Conservation (phyloP, 345 rosid genomes). For the Salix viminalis region DNA sequence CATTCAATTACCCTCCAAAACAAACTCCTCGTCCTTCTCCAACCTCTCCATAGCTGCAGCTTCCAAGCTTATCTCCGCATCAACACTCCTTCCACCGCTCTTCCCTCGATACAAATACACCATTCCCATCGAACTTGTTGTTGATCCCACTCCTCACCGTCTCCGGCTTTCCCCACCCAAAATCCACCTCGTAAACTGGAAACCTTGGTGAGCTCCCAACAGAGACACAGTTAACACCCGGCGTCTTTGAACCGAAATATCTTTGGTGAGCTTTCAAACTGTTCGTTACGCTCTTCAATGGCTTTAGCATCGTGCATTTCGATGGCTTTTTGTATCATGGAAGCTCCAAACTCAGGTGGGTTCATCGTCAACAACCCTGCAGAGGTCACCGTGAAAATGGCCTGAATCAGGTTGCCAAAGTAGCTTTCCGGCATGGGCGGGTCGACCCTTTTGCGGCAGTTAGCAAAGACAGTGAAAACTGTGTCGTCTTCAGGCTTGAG, state of each 20-base stretch:
- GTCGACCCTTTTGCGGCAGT: constrained; percentile 75
- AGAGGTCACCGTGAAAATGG: constrained; percentile 76
- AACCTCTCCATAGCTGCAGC: constrained; percentile 67
- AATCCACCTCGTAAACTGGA: constrained; percentile 78
- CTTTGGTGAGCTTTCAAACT: constrained; percentile 80
- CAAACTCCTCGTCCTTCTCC: constrained; percentile 61
- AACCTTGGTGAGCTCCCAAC: constrained; percentile 98
- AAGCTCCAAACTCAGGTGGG: constrained; percentile 71
- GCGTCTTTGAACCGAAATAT: constrained; percentile 82
- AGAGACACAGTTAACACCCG: constrained; percentile 79
- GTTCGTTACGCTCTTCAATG: constrained; percentile 65
- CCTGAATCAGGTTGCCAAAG: constrained; percentile 89
- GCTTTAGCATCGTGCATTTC: constrained; percentile 59
- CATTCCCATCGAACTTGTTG: constrained; percentile 93
- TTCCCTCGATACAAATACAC: constrained; percentile 90
- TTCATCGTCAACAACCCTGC: constrained; percentile 56
- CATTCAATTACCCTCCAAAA: constrained; percentile 23
- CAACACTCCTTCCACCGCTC: constrained; percentile 71
- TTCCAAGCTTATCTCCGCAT: constrained; percentile 78
- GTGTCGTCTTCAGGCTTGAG: constrained; percentile 76
- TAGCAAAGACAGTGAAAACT: constrained; percentile 78
- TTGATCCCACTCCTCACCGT: constrained; percentile 79
- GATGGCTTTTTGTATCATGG: constrained; percentile 64
- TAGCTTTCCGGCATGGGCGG: constrained; percentile 81
- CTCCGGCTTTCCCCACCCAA: constrained; percentile 90